Conservation (phyloP, 345 rosid species). For the Eutrema heterophyllum region DNA sequence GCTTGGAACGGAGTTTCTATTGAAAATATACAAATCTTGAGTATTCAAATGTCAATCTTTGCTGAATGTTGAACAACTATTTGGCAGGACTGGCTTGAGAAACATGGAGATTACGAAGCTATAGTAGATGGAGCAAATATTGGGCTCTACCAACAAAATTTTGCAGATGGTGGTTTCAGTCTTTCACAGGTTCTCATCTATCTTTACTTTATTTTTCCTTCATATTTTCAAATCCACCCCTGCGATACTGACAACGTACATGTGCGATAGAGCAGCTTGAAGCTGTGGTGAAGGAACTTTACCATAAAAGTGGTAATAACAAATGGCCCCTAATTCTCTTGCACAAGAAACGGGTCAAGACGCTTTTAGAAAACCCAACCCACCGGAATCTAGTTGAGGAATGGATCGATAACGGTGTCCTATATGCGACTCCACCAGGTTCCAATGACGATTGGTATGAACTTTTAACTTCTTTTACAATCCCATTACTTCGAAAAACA, state of each 20-base stretch:
- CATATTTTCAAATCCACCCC: not conserved
- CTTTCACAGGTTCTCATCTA: slow-evolving; percentile 59
- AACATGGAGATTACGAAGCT: slow-evolving; percentile 60
- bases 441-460: slow-evolving; percentile 90
- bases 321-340: slow-evolving; percentile 68
- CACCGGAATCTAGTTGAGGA: slow-evolving; percentile 53
- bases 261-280: slow-evolving; percentile 72
- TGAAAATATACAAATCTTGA: not conserved
- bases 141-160: slow-evolving; percentile 88
- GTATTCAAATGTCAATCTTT: not conserved
- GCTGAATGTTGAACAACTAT: not conserved
- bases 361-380: slow-evolving; percentile 54
- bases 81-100: slow-evolving; percentile 65
- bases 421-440: slow-evolving; percentile 77
- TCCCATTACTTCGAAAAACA: not conserved
- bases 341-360: slow-evolving; percentile 63
- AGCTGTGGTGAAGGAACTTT: slow-evolving; percentile 64
- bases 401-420: slow-evolving; percentile 57
- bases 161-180: slow-evolving; percentile 77
- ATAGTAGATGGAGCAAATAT: slow-evolving; percentile 90
- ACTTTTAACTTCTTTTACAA: not conserved
- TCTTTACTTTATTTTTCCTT: not conserved
- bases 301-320: slow-evolving; percentile 45
- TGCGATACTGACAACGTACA: not conserved
- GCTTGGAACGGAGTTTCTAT: not conserved